phyloP scores from a whole-genome alignment of 176 grass and related monocot species.

The Miscanthus lutarioriparius region DNA sequence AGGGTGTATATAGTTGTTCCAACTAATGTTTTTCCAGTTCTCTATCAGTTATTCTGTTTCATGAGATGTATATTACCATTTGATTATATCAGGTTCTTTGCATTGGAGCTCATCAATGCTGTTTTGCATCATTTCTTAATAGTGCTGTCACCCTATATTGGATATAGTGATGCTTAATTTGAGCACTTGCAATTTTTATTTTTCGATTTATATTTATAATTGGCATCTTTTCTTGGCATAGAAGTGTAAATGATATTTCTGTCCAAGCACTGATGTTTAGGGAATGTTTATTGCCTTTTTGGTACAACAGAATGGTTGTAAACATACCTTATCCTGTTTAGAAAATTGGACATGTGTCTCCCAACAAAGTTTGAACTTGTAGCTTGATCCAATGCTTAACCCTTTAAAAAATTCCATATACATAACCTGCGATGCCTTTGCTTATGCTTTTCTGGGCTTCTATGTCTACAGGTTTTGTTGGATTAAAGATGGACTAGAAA shows the following conservation, averaged over 20 bases:
- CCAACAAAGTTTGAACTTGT: not conserved
- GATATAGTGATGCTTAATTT: not conserved
- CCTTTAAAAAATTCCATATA: not conserved
- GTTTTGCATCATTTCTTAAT: not conserved
- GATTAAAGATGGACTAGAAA: constrained; percentile 18
- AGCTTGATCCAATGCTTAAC: not conserved
- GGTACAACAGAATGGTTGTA: not conserved
- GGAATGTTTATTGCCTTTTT: not conserved
- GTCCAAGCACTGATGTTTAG: not conserved
- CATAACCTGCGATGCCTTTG: not conserved
- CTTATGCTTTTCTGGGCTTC: not conserved
- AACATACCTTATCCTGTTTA: not conserved
- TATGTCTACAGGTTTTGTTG: constrained; percentile 28
- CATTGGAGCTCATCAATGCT: not conserved
- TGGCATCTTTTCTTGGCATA: not conserved
- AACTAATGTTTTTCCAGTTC: not conserved
- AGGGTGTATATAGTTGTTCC: not conserved
- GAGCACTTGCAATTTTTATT: not conserved
- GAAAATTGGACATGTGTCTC: not conserved
- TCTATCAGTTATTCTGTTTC: not conserved
- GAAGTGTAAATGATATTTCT: not conserved
- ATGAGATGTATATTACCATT: not conserved
- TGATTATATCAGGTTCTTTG: not conserved
- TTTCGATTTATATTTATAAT: not conserved
- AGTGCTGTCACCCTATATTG: too few species aligned